These are phyloP conservation scores for Colletotrichum sp. DNA, from an alignment of 2,329 filamentous ascomycete genomes.

Conservation along the genomic window DNA sequence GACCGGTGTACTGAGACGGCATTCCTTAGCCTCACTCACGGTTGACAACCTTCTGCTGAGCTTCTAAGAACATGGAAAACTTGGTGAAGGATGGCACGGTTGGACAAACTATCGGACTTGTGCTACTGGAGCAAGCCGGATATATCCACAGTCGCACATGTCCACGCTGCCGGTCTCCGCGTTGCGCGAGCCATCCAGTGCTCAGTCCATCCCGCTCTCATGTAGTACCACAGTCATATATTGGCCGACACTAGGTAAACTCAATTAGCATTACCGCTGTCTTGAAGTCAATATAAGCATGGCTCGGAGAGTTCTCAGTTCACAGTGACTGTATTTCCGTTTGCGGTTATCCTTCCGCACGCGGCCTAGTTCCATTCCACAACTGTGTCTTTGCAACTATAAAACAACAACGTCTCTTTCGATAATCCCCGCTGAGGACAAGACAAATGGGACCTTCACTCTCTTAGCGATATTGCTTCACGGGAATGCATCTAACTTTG, in stretches of 20 bases:
- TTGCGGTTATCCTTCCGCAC: not conserved
- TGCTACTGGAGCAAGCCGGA: not conserved
- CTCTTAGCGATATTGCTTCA: too few relatives aligned
- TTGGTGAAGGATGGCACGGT: not conserved
- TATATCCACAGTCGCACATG: not conserved
- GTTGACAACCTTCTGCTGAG: rapidly evolving
- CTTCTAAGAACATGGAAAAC: too few relatives aligned
- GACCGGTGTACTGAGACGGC: not conserved
- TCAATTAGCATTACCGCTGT: not conserved
- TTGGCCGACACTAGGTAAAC: not conserved
- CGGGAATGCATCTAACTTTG: not conserved
- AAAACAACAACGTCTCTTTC: not conserved
- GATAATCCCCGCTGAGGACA: not conserved
- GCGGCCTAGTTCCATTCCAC: not conserved
- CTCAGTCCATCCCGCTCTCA: not conserved
- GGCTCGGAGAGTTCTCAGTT: not conserved
- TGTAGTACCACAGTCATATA: rapidly evolving
- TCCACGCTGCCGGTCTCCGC: not conserved
- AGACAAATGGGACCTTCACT: too few relatives aligned
- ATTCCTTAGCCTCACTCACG: not conserved
- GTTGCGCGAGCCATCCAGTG: not conserved
- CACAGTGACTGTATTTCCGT: not conserved
- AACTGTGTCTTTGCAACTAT: not conserved
- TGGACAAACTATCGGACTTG: not conserved
- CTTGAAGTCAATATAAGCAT: not conserved